Evolutionary conservation across 2,329 filamentous ascomycete species (phyloP).

Genomic region (Ceratocystiopsis minuta): DNA sequence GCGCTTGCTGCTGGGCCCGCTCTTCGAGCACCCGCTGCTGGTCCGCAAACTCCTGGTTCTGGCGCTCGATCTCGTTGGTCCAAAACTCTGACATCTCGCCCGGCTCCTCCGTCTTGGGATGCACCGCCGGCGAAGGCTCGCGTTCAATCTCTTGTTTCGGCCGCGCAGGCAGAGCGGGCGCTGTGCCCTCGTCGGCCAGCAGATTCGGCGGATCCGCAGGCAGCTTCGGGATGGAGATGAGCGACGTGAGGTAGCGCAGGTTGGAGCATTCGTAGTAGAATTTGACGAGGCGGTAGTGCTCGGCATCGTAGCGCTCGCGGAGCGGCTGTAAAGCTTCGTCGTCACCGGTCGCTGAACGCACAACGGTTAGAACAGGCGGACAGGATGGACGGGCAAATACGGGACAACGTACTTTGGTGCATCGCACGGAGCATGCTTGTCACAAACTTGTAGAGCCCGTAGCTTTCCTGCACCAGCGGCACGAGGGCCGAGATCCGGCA

Average conservation of each 20-base stretch:
- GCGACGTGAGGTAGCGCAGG: constrained; percentile 81
- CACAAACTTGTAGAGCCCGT: constrained; percentile 98
- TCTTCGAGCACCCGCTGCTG: constrained; percentile 80
- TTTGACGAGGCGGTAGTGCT: constrained; percentile 88
- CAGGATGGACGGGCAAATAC: not conserved
- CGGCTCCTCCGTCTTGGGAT: constrained; percentile 57
- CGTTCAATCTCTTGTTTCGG: constrained; percentile 57
- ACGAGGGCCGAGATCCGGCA: constrained; percentile 90
- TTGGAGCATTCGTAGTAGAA: constrained; percentile 99
- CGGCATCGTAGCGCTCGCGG: constrained; percentile 76
- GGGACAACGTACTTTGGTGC: constrained; percentile 58
- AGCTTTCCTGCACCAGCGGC: constrained; percentile 89
- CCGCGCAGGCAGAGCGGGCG: constrained; percentile 65
- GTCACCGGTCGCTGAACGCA: constrained; percentile 57
- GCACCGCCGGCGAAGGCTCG: constrained; percentile 52
- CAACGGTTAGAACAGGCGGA: constrained; percentile 10
- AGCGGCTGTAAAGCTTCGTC: constrained; percentile 82
- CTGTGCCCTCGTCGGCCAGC: constrained; percentile 65
- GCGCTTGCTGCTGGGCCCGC: constrained; percentile 65
- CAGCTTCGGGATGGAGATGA: constrained; percentile 91
- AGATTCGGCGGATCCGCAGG: constrained; percentile 87
- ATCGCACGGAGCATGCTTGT: constrained; percentile 98
- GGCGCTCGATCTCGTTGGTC: constrained; percentile 78
- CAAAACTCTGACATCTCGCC: constrained; percentile 96
- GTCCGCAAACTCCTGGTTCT: constrained; percentile 88